Evolutionary conservation across 805 yeast species (phyloP).

Genomic region (Pichia rugopelliculosa): DNA sequence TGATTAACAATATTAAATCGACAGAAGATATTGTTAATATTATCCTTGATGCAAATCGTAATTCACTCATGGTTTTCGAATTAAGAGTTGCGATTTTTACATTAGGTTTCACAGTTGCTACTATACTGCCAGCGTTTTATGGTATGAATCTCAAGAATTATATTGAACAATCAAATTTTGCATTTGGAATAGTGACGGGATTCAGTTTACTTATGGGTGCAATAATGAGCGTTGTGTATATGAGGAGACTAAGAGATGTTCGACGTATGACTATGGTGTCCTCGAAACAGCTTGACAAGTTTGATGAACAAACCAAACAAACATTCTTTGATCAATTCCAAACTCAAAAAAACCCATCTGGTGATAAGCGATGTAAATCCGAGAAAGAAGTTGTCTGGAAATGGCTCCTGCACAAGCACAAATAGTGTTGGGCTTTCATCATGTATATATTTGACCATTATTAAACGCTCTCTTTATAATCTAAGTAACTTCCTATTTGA

Average conservation of each 20-base stretch:
- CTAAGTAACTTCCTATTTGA: neutral
- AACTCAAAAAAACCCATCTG: neutral
- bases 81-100: conserved; percentile 78
- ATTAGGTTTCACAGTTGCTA: conserved; percentile 77
- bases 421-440: neutral
- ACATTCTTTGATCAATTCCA: conserved; percentile 12
- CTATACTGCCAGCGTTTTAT: conserved; percentile 78
- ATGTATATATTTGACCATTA: neutral
- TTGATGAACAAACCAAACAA: conserved; percentile 20
- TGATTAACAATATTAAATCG: conserved; percentile 75
- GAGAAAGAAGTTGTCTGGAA: conserved; percentile 46
- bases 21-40: conserved; percentile 92
- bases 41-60: conserved; percentile 84
- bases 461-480: neutral
- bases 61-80: conserved; percentile 81
- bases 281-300: conserved; percentile 22
- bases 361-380: conserved; percentile 4
- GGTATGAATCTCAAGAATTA: conserved; percentile 82
- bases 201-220: conserved; percentile 48
- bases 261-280: conserved; percentile 60
- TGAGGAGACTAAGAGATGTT: conserved; percentile 50
- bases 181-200: conserved; percentile 52
- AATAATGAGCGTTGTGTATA: conserved; percentile 47
- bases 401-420: conserved; percentile 44
- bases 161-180: conserved; percentile 58